These are phyloP conservation scores for Pythium rishiriense DNA, from an alignment of 352 stramenopile genomes.

Conservation along the genomic window DNA sequence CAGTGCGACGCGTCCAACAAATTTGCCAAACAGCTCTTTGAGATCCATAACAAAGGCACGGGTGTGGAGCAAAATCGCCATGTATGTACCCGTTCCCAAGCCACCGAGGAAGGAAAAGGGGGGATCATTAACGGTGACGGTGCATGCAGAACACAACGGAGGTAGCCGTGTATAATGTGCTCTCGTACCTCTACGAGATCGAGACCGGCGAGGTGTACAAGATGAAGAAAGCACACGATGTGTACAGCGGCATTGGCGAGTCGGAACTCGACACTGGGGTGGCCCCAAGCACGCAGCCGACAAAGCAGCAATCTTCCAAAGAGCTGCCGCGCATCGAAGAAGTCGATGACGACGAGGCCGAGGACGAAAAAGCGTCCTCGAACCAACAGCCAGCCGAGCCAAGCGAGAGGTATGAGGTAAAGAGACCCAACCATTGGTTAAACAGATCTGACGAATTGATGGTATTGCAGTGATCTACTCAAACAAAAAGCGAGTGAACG, in stretches of 20 bases:
- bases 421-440: background rate
- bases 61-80: conserved; percentile 94
- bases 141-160: conserved; percentile 84
- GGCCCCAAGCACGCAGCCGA: conserved; percentile 13
- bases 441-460: background rate
- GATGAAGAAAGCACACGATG: conserved; percentile 88
- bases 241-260: conserved; percentile 86
- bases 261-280: conserved; percentile 23
- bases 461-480: conserved; percentile 26
- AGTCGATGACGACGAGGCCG: conserved; percentile 25
- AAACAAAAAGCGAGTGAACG: conserved; percentile 33
- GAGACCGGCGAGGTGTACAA: conserved; percentile 86
- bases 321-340: conserved; percentile 28
- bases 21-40: conserved; percentile 88
- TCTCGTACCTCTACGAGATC: conserved; percentile 90
- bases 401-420: background rate
- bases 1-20: conserved; percentile 71
- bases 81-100: conserved; percentile 30
- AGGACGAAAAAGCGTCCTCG: conserved; percentile 14
- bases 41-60: conserved; percentile 92
- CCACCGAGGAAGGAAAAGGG: no score
- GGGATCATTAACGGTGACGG: background rate
- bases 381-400: conserved; percentile 23
- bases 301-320: background rate
- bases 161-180: conserved; percentile 91